phyloP scores from a whole-genome alignment of 139 green algal species.

The Raphidocelis subcapitata region DNA sequence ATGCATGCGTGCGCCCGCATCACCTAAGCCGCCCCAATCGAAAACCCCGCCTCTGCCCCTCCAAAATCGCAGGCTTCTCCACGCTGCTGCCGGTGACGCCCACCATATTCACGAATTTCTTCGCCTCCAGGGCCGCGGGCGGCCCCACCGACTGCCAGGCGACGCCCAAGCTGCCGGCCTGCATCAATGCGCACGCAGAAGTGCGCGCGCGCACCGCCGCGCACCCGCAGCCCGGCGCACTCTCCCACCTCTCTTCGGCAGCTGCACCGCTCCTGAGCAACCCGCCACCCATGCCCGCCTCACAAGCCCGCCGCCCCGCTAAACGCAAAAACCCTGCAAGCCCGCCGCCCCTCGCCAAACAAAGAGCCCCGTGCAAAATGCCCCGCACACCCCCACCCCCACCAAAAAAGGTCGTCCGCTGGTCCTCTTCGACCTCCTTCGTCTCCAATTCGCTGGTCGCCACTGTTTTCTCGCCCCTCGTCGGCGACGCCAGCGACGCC shows the following conservation, averaged over 20 bases:
- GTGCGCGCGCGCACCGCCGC: conserved; percentile 20
- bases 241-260: no score
- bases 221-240: background rate
- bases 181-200: conserved; percentile 59
- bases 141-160: conserved; percentile 67
- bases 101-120: conserved; percentile 76
- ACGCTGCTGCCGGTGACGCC: conserved; percentile 65
- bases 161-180: conserved; percentile 33
- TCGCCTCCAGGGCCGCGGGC: conserved; percentile 59
- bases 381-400: background rate
- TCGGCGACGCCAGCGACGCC: conserved; percentile 69
- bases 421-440: conserved; percentile 47
- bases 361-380: no score
- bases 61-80: conserved; percentile 50
- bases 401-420: background rate
- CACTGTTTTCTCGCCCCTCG: conserved; percentile 53
- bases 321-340: no score
- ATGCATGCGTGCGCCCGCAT: no score
- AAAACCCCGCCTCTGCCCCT: no score
- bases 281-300: background rate
- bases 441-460: conserved; percentile 58
- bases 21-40: no score
- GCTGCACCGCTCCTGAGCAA: no score
- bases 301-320: no score
- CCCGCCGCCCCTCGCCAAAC: no score